Evolutionary conservation across 225 moss, liverwort and hornwort genomes (phyloP).

Genomic region (Rhytidiadelphus loreus): DNA sequence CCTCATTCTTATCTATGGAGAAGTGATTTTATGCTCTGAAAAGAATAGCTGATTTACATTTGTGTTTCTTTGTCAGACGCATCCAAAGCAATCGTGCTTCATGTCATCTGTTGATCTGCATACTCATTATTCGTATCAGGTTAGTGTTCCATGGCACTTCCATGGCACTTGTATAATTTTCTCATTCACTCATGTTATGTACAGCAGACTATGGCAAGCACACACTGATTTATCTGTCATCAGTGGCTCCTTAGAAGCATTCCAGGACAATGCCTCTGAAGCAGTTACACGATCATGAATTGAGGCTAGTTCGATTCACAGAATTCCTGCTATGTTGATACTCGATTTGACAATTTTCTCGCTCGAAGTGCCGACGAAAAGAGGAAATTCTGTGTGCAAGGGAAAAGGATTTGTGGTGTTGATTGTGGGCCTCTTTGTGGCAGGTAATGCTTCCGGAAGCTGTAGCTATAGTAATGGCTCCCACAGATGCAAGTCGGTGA

Average conservation of each 20-base stretch:
- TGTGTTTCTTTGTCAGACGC: constrained; percentile 55
- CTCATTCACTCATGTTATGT: not conserved
- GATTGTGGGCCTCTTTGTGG: not conserved
- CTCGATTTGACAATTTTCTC: not conserved
- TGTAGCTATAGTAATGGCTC: constrained; percentile 95
- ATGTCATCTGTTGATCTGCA: constrained; percentile 98
- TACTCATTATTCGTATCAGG: constrained; percentile 99
- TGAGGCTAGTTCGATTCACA: not conserved
- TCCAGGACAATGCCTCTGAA: not conserved
- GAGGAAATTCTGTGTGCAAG: not conserved
- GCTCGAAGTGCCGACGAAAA: not conserved
- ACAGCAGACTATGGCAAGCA: not conserved
- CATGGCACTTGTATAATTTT: not conserved
- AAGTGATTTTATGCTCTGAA: not conserved
- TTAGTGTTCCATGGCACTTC: constrained; percentile 3
- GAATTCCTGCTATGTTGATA: not conserved
- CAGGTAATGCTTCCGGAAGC: constrained; percentile 99
- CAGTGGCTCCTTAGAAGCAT: not conserved
- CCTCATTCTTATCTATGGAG: not conserved
- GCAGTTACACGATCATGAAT: not conserved
- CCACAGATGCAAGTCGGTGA: constrained; percentile 56
- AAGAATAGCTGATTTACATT: not conserved
- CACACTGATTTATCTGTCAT: not conserved
- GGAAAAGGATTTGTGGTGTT: not conserved
- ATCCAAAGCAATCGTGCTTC: constrained; percentile 94